phyloP scores from a whole-genome alignment of 495 filamentous ascomycete species.

The Trichoderma gamsii region DNA sequence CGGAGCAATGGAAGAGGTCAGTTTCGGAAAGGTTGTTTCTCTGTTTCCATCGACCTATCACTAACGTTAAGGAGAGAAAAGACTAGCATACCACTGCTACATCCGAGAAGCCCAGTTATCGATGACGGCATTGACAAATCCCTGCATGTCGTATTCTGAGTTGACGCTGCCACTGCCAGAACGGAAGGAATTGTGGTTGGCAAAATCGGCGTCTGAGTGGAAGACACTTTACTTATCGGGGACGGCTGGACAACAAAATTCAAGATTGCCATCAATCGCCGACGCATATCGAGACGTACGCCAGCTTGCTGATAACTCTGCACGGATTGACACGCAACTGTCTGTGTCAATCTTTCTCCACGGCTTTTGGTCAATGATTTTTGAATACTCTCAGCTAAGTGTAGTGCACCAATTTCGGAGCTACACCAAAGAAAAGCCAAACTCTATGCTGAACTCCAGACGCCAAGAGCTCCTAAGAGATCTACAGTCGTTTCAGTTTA shows the following conservation, averaged over 20 bases:
- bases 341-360: constrained; percentile 49
- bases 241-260: constrained; percentile 25
- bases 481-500: constrained; percentile 27
- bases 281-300: constrained; percentile 50
- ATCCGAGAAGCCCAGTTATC: constrained; percentile 53
- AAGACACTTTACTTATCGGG: constrained; percentile 42
- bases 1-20: constrained; percentile 49
- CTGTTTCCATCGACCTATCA: not conserved
- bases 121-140: constrained; percentile 50
- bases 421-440: constrained; percentile 28
- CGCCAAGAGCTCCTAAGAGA: constrained; percentile 44
- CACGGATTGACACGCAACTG: constrained; percentile 45
- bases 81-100: constrained; percentile 53
- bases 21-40: constrained; percentile 7
- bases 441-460: constrained; percentile 43
- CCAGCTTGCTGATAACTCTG: constrained; percentile 33
- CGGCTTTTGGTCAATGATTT: constrained; percentile 52
- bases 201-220: constrained; percentile 50
- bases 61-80: constrained; percentile 18
- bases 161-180: constrained; percentile 53
- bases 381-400: constrained; percentile 53
- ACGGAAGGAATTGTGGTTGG: constrained; percentile 50
- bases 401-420: constrained; percentile 33
- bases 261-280: constrained; percentile 41
- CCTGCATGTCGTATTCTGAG: constrained; percentile 59